Evolutionary conservation across 805 yeast species (phyloP).

Genomic region (Ogataea sp.): DNA sequence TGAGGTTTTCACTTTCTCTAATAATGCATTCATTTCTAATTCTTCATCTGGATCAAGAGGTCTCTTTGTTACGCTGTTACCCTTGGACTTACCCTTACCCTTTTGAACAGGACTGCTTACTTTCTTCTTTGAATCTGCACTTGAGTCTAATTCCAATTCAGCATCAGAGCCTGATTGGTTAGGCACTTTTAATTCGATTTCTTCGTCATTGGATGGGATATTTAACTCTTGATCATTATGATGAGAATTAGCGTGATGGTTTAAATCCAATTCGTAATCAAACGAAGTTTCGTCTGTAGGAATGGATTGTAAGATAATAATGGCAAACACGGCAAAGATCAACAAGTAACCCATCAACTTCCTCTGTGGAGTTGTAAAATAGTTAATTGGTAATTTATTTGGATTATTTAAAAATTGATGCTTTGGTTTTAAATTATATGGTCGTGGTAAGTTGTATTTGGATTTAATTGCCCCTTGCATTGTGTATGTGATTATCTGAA

Average conservation of each 20-base stretch:
- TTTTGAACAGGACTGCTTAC: not conserved
- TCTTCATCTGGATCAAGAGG: constrained; percentile 2
- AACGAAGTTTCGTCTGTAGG: not conserved
- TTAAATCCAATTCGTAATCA: not conserved
- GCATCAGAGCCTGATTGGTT: not conserved
- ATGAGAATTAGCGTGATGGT: not conserved
- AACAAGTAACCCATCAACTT: constrained; percentile 31
- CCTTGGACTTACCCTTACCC: not conserved
- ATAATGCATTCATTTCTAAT: not conserved
- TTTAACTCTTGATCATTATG: not conserved
- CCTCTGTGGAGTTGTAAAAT: constrained; percentile 41
- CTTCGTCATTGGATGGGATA: too few species aligned
- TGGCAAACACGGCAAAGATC: constrained; percentile 24
- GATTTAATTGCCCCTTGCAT: constrained; percentile 26
- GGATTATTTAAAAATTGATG: constrained; percentile 4
- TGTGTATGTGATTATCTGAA: not conserved
- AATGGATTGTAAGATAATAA: constrained; percentile 16
- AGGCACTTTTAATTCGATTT: not conserved
- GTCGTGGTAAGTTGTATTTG: constrained; percentile 33
- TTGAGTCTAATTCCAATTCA: not conserved
- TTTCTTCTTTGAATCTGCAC: not conserved
- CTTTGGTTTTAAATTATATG: constrained; percentile 27
- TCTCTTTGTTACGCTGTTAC: not conserved
- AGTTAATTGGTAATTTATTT: constrained; percentile 15
- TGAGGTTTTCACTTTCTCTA: not conserved